A percentile compares a stretch with the other conserved stretches of the same genome.
These are phyloP conservation scores for Tetragonia tetragonoides DNA, from an alignment of 148 eudicot species.

Conservation along the genomic window DNA sequence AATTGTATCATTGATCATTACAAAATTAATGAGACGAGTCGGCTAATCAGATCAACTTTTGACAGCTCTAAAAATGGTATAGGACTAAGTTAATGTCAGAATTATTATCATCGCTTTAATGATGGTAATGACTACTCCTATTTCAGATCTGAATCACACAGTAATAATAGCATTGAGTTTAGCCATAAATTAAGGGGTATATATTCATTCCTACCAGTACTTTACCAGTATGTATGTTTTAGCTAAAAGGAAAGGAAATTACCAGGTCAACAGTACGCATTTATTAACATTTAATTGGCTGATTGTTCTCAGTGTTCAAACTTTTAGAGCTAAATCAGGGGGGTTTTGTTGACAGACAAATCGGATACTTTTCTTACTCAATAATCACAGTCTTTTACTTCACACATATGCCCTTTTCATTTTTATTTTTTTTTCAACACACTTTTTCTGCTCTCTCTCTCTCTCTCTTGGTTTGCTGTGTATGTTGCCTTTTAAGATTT, in stretches of 20 bases:
- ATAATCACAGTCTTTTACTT: slow-evolving; percentile 24
- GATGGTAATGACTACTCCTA: background rate
- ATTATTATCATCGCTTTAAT: background rate
- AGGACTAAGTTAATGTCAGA: background rate
- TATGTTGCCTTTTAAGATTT: slow-evolving; percentile 16
- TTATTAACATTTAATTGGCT: background rate
- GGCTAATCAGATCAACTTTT: background rate
- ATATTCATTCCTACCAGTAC: slow-evolving; percentile 2
- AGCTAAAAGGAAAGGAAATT: slow-evolving; percentile 3
- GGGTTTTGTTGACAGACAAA: background rate
- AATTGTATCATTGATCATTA: too few relatives aligned
- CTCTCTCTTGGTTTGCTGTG: background rate
- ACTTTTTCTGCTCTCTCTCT: slow-evolving; percentile 7
- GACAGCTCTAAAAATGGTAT: background rate
- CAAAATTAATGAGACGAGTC: too few relatives aligned
- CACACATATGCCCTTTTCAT: background rate
- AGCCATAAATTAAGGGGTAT: slow-evolving; percentile 5
- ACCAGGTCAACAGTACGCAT: background rate
- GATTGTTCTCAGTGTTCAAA: background rate
- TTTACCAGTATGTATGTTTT: too few relatives aligned
- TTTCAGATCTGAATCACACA: slow-evolving; percentile 8
- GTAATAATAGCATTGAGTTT: background rate
- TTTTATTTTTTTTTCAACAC: background rate
- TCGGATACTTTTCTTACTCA: slow-evolving; percentile 21
- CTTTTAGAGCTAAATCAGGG: background rate